These are phyloP conservation scores for Ascochyta pisi DNA, from an alignment of 2,329 filamentous ascomycete species.

Conservation along the genomic window DNA sequence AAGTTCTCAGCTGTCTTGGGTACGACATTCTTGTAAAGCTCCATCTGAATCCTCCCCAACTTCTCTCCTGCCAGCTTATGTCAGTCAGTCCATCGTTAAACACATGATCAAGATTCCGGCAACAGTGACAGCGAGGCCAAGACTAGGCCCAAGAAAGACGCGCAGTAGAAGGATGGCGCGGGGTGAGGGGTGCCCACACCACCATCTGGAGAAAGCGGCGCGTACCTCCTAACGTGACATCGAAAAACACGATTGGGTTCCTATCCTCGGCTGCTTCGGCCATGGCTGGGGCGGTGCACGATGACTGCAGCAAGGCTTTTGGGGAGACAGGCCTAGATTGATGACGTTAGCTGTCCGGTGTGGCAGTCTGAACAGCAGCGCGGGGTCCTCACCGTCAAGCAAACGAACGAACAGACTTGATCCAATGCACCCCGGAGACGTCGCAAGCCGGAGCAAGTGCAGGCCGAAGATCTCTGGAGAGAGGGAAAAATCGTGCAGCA, in stretches of 20 bases:
- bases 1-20: conserved; percentile 96
- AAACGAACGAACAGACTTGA: background rate
- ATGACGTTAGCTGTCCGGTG: conserved; percentile 28
- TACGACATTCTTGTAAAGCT: conserved; percentile 84
- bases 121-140: conserved; percentile 6
- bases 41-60: conserved; percentile 48
- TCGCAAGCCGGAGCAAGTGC: conserved; percentile 15
- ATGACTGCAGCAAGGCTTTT: conserved; percentile 20
- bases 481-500: conserved; percentile 20
- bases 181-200: conserved; percentile 18
- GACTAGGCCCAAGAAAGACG: conserved; percentile 17
- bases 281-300: conserved; percentile 45
- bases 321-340: conserved; percentile 13
- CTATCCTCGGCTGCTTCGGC: conserved; percentile 40
- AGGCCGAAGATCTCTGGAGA: conserved; percentile 23
- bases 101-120: conserved; percentile 6
- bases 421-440: conserved; percentile 9
- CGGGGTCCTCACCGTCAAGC: conserved; percentile 14
- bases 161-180: conserved; percentile 14
- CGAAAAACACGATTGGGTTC: conserved; percentile 72
- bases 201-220: conserved; percentile 21
- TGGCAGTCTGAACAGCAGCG: conserved; percentile 13
- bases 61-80: conserved; percentile 41
- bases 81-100: conserved; percentile 26
- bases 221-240: conserved; percentile 79